These are phyloP conservation scores for Endoconidiophora laricicola DNA, from an alignment of 2,329 filamentous ascomycete genomes.

Conservation along the genomic window DNA sequence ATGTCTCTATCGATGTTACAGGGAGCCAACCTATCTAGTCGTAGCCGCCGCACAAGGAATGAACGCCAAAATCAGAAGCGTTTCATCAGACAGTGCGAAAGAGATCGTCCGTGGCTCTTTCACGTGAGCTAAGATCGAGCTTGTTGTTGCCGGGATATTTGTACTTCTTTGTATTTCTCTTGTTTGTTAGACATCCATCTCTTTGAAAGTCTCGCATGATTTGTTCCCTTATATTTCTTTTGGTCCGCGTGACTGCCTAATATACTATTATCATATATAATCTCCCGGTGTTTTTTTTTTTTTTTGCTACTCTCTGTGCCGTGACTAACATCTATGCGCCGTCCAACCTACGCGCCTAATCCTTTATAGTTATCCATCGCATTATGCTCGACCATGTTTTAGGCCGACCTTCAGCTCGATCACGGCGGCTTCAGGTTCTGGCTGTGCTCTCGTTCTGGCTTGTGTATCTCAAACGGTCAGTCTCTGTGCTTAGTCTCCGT, in stretches of 20 bases:
- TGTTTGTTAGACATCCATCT: too few species aligned
- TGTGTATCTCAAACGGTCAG: slow-evolving; percentile 59
- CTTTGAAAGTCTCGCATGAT: too few species aligned
- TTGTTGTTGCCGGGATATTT: background rate
- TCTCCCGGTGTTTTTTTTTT: too few species aligned
- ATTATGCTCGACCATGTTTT: slow-evolving; percentile 72
- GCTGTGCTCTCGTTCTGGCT: slow-evolving; percentile 87
- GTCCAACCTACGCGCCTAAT: too few species aligned
- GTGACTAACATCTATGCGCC: too few species aligned
- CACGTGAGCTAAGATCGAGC: background rate
- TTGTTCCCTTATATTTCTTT: too few species aligned
- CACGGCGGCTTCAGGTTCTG: slow-evolving; percentile 81
- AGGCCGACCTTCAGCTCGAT: slow-evolving; percentile 77
- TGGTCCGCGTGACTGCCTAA: too few species aligned
- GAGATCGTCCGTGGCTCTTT: background rate
- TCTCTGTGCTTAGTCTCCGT: background rate
- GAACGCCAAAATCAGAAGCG: background rate
- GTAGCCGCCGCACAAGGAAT: too few species aligned
- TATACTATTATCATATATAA: too few species aligned
- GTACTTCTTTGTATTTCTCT: background rate
- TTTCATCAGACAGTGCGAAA: background rate
- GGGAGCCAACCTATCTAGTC: too few species aligned
- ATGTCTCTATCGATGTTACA: too few species aligned
- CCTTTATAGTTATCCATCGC: background rate
- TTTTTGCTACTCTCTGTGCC: too few species aligned